Conservation (phyloP, 768 basidiomycete species). For the Podaxis sp. region DNA sequence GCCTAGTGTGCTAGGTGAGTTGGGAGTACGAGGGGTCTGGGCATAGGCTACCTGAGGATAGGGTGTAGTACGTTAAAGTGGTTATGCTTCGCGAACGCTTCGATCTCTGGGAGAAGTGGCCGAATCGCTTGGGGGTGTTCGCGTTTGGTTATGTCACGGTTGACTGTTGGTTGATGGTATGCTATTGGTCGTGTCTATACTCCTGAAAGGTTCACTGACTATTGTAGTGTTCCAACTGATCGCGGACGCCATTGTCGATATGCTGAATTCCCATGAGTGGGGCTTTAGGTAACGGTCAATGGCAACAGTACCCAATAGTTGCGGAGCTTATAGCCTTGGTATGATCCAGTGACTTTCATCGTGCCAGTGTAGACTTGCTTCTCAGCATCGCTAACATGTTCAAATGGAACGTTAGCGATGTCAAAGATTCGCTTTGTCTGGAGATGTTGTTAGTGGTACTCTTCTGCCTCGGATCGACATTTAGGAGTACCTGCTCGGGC, state of each 20-base stretch:
- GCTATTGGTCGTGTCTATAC: not conserved
- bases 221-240: slow-evolving; percentile 66
- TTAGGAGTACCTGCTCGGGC: slow-evolving; percentile 31
- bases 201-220: slow-evolving; percentile 34
- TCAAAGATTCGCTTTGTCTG: slow-evolving; percentile 49
- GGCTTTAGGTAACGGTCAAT: not conserved
- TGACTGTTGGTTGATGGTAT: slow-evolving; percentile 31
- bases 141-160: slow-evolving; percentile 46
- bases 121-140: slow-evolving; percentile 49
- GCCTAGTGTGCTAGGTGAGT: slow-evolving; percentile 26
- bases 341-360: slow-evolving; percentile 45
- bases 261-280: slow-evolving; percentile 36
- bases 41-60: slow-evolving; percentile 36
- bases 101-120: slow-evolving; percentile 53
- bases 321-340: slow-evolving; percentile 55
- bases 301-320: slow-evolving; percentile 47
- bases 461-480: not conserved
- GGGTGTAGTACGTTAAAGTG: slow-evolving; percentile 53
- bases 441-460: not conserved
- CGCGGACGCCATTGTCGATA: slow-evolving; percentile 59
- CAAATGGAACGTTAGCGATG: slow-evolving; percentile 47
- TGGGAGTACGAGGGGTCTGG: not conserved
- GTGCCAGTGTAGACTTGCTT: slow-evolving; percentile 39
- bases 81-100: slow-evolving; percentile 47
- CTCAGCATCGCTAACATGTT: slow-evolving; percentile 39